Conservation (phyloP, 1,284 basidiomycete species). For the Cutaneotrichosporon sp. region DNA sequence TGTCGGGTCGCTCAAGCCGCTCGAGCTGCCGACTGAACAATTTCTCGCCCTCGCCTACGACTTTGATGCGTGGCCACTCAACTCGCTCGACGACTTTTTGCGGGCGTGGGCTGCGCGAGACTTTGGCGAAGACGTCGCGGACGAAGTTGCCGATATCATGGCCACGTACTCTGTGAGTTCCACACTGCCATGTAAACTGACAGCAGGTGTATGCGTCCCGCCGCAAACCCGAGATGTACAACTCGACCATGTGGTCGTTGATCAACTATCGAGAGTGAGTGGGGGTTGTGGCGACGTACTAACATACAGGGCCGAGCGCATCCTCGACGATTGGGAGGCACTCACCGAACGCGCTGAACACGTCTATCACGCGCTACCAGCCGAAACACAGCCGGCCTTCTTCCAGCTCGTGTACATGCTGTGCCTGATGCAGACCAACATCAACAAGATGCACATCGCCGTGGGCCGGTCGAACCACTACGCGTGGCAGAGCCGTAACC, state of each 20-base stretch:
- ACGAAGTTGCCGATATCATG: constrained; percentile 37
- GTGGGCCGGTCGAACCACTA: constrained; percentile 56
- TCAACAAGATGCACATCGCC: constrained; percentile 56
- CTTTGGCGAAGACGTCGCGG: constrained; percentile 53
- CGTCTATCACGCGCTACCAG: constrained; percentile 57
- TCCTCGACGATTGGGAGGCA: constrained; percentile 54
- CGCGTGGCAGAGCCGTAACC: constrained; percentile 60
- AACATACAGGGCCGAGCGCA: constrained; percentile 54
- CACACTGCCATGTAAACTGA: no score
- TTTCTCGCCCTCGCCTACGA: constrained; percentile 63
- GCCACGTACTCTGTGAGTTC: constrained; percentile 6
- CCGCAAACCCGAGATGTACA: constrained; percentile 63
- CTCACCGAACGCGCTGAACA: constrained; percentile 54
- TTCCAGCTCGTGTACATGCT: constrained; percentile 64
- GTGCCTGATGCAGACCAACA: constrained; percentile 50
- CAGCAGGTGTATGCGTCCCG: constrained; percentile 39
- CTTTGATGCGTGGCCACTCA: constrained; percentile 52
- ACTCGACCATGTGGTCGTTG: constrained; percentile 59
- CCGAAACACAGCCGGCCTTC: constrained; percentile 56
- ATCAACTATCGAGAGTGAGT: constrained; percentile 63
- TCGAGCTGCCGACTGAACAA: constrained; percentile 62
- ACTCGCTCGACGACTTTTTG: constrained; percentile 57
- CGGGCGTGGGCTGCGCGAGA: constrained; percentile 60
- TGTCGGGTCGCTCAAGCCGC: constrained; percentile 64
- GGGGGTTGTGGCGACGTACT: background rate